phyloP scores from a whole-genome alignment of 2,329 filamentous ascomycete genomes.

The Phoma sp. region DNA sequence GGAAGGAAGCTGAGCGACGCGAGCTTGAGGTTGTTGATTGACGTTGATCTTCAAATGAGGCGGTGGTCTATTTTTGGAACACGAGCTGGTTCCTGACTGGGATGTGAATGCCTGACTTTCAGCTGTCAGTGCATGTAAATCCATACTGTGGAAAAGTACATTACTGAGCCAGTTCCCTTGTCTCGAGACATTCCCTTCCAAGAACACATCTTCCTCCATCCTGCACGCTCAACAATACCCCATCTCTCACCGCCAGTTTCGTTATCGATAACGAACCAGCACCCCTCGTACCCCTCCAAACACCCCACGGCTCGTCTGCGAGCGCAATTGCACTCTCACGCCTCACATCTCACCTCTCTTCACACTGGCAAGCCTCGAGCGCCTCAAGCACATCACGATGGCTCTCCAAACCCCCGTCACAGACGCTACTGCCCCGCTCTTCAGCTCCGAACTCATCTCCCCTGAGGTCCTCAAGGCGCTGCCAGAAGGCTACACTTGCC shows the following conservation, averaged over 20 bases:
- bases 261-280: conserved; percentile 31
- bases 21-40: not conserved
- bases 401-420: conserved; percentile 23
- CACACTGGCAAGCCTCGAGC: conserved; percentile 6
- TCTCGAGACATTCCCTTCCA: not conserved
- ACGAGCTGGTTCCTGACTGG: conserved; percentile 10
- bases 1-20: no score
- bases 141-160: not conserved
- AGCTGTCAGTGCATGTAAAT: conserved; percentile 3
- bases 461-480: conserved; percentile 73
- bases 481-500: conserved; percentile 81
- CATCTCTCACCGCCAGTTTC: conserved; percentile 25
- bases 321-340: not conserved
- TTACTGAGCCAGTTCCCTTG: not conserved
- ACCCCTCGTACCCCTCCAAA: conserved; percentile 14
- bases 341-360: not conserved
- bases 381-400: conserved; percentile 8
- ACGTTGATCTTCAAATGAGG: not conserved
- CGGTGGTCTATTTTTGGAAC: conserved; percentile 12
- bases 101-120: conserved; percentile 1
- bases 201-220: not conserved
- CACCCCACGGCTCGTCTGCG: conserved; percentile 3
- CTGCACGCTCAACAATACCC: not conserved
- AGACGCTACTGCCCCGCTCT: conserved; percentile 65
- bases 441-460: conserved; percentile 78